These are phyloP conservation scores for Skeletonema menzelii DNA, from an alignment of 108 stramenopile genomes.

Conservation along the genomic window DNA sequence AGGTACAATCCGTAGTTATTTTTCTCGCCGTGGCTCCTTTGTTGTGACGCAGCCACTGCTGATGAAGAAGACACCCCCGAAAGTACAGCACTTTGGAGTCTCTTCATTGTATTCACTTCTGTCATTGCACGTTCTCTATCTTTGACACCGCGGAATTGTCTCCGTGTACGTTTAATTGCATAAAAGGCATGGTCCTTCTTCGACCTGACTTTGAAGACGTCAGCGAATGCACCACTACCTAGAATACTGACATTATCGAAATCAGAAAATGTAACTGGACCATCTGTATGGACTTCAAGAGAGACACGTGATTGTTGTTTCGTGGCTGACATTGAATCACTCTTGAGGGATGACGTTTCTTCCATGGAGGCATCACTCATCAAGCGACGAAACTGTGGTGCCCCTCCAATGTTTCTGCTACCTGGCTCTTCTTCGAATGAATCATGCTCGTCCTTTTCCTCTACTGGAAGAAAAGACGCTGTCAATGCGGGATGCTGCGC, in stretches of 20 bases:
- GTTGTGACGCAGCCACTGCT: conserved; percentile 12
- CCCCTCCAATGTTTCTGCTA: not conserved
- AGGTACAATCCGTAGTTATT: conserved; percentile 69
- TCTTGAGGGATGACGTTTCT: conserved; percentile 10
- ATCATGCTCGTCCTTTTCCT: conserved; percentile 29
- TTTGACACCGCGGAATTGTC: conserved; percentile 79
- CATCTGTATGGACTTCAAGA: conserved; percentile 5
- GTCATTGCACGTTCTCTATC: conserved; percentile 76
- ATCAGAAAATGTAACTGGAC: conserved; percentile 45
- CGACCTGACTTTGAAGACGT: conserved; percentile 83
- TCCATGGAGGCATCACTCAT: conserved; percentile 16
- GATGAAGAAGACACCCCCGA: too few relatives aligned
- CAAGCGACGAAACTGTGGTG: conserved; percentile 16
- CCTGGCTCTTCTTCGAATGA: conserved; percentile 11
- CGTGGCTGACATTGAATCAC: not conserved
- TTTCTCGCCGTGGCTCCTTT: conserved; percentile 13
- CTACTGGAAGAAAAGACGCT: conserved; percentile 26
- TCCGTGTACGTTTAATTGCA: conserved; percentile 78
- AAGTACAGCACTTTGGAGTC: conserved; percentile 55
- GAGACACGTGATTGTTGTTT: conserved; percentile 6
- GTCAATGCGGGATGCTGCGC: conserved; percentile 14
- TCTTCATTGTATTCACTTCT: conserved; percentile 84
- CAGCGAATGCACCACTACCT: conserved; percentile 82
- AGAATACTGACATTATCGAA: conserved; percentile 70
- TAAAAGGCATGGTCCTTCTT: conserved; percentile 58